Evolutionary conservation across 2,329 filamentous ascomycete species (phyloP).

Genomic region (Fonsecaea pedrosoi): DNA sequence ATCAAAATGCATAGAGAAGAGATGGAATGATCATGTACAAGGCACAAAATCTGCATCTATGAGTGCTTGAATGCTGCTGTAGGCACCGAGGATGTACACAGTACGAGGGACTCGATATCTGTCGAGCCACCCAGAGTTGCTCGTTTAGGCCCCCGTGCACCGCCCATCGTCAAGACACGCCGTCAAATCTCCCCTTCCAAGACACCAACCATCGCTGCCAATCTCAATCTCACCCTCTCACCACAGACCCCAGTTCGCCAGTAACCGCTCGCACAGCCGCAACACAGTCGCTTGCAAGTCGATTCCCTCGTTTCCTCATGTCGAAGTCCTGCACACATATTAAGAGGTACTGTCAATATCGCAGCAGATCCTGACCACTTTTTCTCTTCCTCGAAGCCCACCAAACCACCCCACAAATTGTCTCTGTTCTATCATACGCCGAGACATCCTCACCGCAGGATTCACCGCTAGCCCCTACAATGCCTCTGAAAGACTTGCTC

Average conservation of each 20-base stretch:
- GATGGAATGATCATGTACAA: neutral
- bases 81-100: neutral
- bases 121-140: neutral
- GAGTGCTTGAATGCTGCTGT: no score
- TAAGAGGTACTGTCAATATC: constrained; percentile 33
- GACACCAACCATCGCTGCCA: constrained; percentile 8
- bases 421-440: neutral
- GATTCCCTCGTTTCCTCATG: constrained; percentile 16
- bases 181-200: constrained; percentile 9
- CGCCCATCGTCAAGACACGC: neutral
- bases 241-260: constrained; percentile 4
- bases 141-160: constrained; percentile 22
- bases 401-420: constrained; percentile 1
- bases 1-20: neutral
- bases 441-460: neutral
- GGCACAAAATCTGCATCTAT: neutral
- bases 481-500: constrained; percentile 66
- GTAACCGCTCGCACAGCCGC: constrained; percentile 32
- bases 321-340: constrained; percentile 23
- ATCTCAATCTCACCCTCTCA: constrained; percentile 18
- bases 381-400: neutral
- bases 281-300: constrained; percentile 14
- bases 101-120: neutral
- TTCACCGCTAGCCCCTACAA: constrained; percentile 42
- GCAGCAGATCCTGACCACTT: constrained; percentile 23